Conservation (phyloP, 768 basidiomycete species). For the Crucibulum laeve region DNA sequence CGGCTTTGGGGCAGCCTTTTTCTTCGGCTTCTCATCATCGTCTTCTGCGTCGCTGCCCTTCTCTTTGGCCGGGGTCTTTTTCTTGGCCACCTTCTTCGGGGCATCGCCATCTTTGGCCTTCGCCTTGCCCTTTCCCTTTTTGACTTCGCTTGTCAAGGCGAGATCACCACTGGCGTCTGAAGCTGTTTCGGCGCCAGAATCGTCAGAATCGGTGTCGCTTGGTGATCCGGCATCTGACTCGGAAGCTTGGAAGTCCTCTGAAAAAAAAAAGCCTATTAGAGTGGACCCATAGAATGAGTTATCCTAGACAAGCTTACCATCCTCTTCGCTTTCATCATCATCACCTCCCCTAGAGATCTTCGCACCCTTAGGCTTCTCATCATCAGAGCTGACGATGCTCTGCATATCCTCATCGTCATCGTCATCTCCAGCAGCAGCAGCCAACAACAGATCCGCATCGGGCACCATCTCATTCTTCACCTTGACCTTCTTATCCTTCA, state of each 20-base stretch:
- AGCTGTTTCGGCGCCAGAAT: slow-evolving; percentile 70
- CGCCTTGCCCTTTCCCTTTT: slow-evolving; percentile 41
- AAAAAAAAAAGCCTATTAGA: slow-evolving; percentile 3
- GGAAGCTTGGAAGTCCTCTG: slow-evolving; percentile 90
- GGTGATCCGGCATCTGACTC: slow-evolving; percentile 88
- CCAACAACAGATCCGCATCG: slow-evolving; percentile 75
- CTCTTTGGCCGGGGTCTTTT: slow-evolving; percentile 22
- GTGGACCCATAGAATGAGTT: background rate
- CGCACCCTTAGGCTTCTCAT: slow-evolving; percentile 50
- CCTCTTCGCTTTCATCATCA: slow-evolving; percentile 77
- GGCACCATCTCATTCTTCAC: slow-evolving; percentile 95
- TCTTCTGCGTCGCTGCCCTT: slow-evolving; percentile 45
- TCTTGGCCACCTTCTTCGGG: slow-evolving; percentile 33
- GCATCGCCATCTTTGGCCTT: slow-evolving; percentile 29
- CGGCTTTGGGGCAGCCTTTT: slow-evolving; percentile 38
- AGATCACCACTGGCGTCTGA: slow-evolving; percentile 84
- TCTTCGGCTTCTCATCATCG: slow-evolving; percentile 31
- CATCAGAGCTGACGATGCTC: slow-evolving; percentile 72
- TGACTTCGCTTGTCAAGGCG: slow-evolving; percentile 44
- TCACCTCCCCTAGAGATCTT: slow-evolving; percentile 39
- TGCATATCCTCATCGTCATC: slow-evolving; percentile 84
- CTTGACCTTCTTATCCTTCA: slow-evolving; percentile 87
- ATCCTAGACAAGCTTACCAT: slow-evolving; percentile 35
- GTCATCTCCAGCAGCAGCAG: slow-evolving; percentile 58
- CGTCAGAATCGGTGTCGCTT: slow-evolving; percentile 63